phyloP scores from a whole-genome alignment of 164 flowering plant species.

The Cinnamomum micranthum region DNA sequence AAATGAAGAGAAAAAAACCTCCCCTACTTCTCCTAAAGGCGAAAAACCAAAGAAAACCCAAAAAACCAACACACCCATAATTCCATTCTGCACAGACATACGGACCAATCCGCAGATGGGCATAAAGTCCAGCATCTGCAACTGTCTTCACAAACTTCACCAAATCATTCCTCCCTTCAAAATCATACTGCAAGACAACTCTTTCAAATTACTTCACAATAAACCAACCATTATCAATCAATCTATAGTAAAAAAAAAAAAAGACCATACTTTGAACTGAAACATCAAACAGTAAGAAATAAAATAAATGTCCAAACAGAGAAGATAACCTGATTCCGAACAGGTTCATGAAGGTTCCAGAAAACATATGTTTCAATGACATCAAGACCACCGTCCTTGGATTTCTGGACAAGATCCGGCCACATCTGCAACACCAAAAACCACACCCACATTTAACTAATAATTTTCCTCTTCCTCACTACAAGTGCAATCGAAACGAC shows the following conservation, averaged over 20 bases:
- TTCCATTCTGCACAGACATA: slow-evolving; percentile 99
- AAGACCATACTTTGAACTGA: no score
- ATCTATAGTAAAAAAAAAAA: no score
- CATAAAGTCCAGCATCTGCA: slow-evolving; percentile 75
- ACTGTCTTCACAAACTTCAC: slow-evolving; percentile 79
- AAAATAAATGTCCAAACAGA: not conserved
- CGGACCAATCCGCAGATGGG: slow-evolving; percentile 89
- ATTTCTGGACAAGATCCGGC: slow-evolving; percentile 86
- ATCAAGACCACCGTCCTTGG: slow-evolving; percentile 94
- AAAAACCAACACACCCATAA: slow-evolving; percentile 56
- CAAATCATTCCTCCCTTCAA: slow-evolving; percentile 79
- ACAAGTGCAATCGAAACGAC: no score
- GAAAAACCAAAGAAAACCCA: not conserved
- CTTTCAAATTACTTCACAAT: not conserved
- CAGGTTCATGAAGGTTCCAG: slow-evolving; percentile 93
- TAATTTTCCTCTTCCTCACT: not conserved
- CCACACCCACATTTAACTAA: not conserved
- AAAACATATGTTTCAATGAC: slow-evolving; percentile 91
- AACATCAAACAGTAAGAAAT: no score
- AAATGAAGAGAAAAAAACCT: not conserved
- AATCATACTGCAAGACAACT: slow-evolving; percentile 58
- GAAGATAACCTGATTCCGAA: slow-evolving; percentile 48
- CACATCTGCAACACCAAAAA: slow-evolving; percentile 65
- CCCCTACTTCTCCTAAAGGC: not conserved
- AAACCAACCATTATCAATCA: no score